phyloP scores from a whole-genome alignment of 208 protist genomes.

The Leishmania aethiopica region DNA sequence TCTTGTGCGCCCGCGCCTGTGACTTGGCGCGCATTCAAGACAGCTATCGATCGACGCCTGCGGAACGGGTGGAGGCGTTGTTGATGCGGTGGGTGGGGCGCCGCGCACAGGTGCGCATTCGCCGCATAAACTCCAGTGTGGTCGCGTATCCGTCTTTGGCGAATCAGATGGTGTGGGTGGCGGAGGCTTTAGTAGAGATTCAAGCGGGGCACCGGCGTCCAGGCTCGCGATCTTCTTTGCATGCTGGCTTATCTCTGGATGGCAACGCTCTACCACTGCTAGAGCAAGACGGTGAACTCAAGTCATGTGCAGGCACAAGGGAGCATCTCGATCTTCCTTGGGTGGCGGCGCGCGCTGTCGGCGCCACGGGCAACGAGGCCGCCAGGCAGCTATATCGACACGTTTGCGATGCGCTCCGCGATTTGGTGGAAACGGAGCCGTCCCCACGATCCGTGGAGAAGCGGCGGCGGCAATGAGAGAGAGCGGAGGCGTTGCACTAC shows the following conservation, averaged over 20 bases:
- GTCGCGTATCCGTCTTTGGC: not conserved
- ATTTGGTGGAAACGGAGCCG: not conserved
- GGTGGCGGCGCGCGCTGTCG: conserved; percentile 14
- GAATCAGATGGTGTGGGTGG: conserved; percentile 7
- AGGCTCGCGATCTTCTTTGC: not conserved
- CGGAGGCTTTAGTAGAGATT: conserved; percentile 14
- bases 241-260: not conserved
- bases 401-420: conserved; percentile 10
- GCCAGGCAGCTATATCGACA: conserved; percentile 9
- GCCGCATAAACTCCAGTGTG: not conserved
- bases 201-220: not conserved
- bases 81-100: conserved; percentile 18
- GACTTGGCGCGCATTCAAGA: conserved; percentile 7
- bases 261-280: not conserved
- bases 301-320: not conserved
- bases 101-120: conserved; percentile 11
- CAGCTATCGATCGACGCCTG: conserved; percentile 1
- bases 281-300: not conserved
- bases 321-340: conserved; percentile 1
- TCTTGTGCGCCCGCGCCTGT: conserved; percentile 7
- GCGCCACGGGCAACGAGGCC: conserved; percentile 15
- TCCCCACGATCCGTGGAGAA: not conserved
- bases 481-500: not conserved
- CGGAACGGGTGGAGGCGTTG: conserved; percentile 17
- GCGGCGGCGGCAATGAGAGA: not conserved